These are phyloP conservation scores for Wallacemonas collosoma DNA, from an alignment of 208 protist genomes.

Conservation along the genomic window DNA sequence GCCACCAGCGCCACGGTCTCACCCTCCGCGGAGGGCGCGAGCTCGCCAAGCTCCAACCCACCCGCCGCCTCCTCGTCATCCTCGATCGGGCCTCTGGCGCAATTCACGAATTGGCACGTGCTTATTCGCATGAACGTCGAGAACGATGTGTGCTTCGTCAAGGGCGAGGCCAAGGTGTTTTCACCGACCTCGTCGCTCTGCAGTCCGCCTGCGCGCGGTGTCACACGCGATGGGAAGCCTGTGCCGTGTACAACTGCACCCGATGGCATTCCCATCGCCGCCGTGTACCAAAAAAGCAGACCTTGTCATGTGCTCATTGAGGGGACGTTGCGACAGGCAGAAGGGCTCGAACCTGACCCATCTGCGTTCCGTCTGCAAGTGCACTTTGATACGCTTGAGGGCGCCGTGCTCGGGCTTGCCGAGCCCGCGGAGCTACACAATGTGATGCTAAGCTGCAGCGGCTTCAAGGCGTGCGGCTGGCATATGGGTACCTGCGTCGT, in stretches of 20 bases:
- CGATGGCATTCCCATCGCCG: constrained; percentile 67
- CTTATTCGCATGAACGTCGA: constrained; percentile 78
- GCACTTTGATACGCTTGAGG: constrained; percentile 75
- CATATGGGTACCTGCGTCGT: constrained; percentile 69
- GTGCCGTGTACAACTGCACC: constrained; percentile 45
- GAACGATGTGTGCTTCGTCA: constrained; percentile 79
- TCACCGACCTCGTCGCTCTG: constrained; percentile 65
- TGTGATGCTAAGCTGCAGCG: constrained; percentile 77
- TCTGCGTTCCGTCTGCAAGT: constrained; percentile 72
- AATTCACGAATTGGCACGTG: constrained; percentile 85
- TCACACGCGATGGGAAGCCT: constrained; percentile 47
- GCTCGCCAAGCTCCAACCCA: constrained; percentile 11
- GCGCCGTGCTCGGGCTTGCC: constrained; percentile 55
- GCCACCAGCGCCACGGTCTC: neutral
- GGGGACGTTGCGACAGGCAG: constrained; percentile 47
- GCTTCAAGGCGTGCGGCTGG: constrained; percentile 75
- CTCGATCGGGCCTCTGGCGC: constrained; percentile 33
- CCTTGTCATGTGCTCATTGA: constrained; percentile 59
- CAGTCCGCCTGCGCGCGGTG: constrained; percentile 54
- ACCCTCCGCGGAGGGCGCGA: neutral
- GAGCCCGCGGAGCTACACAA: constrained; percentile 53
- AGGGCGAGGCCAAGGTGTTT: constrained; percentile 79
- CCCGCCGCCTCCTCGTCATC: constrained; percentile 22
- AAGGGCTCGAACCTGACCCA: constrained; percentile 31
- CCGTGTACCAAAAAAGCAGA: constrained; percentile 54